Conservation (phyloP, 2,329 filamentous ascomycete genomes). For the Phialocephala sp. region DNA sequence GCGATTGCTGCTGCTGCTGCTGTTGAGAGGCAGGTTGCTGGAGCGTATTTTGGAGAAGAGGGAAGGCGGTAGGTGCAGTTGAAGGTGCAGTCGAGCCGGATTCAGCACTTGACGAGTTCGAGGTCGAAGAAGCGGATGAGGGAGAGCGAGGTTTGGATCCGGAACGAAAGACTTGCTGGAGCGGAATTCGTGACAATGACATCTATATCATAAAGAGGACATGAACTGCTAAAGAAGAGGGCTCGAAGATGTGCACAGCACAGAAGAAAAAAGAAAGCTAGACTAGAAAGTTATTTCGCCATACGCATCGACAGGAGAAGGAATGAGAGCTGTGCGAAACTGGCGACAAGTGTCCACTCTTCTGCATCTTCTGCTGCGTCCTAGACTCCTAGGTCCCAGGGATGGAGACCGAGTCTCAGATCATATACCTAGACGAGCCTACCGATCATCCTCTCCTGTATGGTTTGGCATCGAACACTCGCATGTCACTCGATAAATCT, state of each 20-base stretch:
- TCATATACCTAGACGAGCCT: background rate
- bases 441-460: background rate
- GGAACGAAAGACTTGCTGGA: slow-evolving; percentile 33
- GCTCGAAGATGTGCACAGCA: background rate
- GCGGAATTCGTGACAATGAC: slow-evolving; percentile 45
- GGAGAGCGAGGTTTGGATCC: slow-evolving; percentile 24
- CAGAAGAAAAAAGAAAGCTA: background rate
- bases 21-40: background rate
- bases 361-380: background rate
- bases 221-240: background rate
- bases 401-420: background rate
- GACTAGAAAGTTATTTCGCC: background rate
- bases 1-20: background rate
- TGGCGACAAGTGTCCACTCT: slow-evolving; percentile 4
- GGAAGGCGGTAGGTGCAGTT: slow-evolving; percentile 5
- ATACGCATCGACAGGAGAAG: background rate
- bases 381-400: background rate
- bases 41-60: background rate
- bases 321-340: background rate
- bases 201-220: slow-evolving; percentile 18
- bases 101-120: background rate
- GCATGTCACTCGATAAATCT: slow-evolving; percentile 1
- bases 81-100: slow-evolving; percentile 11
- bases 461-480: background rate
- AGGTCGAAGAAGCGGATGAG: slow-evolving; percentile 12